Evolutionary conservation across 2,329 filamentous ascomycete species (phyloP).

Genomic region (Lecanicillium sp.): DNA sequence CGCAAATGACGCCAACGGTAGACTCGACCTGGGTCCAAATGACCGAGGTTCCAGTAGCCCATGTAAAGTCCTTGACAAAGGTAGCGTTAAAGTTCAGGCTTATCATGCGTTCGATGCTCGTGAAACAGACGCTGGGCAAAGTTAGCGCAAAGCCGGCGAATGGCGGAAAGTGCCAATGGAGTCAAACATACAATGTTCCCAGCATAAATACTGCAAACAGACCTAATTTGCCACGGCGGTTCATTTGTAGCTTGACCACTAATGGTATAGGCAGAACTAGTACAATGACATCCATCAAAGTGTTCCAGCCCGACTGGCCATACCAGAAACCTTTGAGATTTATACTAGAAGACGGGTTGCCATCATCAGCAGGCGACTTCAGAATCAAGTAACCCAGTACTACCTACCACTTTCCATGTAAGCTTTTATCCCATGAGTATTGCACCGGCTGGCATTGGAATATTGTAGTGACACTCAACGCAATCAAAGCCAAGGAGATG

Average conservation of each 20-base stretch:
- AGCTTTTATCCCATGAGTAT: constrained; percentile 6
- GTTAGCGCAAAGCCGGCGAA: background rate
- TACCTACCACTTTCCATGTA: constrained; percentile 3
- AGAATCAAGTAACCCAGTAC: too few species aligned
- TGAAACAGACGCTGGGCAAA: constrained; percentile 3
- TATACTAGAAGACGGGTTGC: background rate
- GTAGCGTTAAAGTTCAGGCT: constrained; percentile 7
- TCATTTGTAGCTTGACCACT: constrained; percentile 4
- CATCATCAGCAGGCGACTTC: background rate
- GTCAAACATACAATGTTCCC: constrained; percentile 3
- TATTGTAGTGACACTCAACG: constrained; percentile 4
- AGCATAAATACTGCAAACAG: constrained; percentile 6
- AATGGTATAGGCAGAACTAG: constrained; percentile 4
- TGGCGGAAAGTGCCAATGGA: too few species aligned
- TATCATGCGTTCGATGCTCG: constrained; percentile 8
- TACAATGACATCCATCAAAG: constrained; percentile 7
- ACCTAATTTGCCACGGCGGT: constrained; percentile 4
- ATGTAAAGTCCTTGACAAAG: constrained; percentile 5
- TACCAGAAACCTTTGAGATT: constrained; percentile 8
- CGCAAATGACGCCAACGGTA: constrained; percentile 6
- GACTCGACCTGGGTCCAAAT: constrained; percentile 8
- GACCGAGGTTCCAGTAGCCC: constrained; percentile 5
- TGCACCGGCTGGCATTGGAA: constrained; percentile 5
- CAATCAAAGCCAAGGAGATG: constrained; percentile 2
- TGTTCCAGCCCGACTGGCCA: constrained; percentile 7